Base-by-base conservation (phyloP, 2,329 filamentous ascomycete genomes). In the Zalaria sp. region DNA sequence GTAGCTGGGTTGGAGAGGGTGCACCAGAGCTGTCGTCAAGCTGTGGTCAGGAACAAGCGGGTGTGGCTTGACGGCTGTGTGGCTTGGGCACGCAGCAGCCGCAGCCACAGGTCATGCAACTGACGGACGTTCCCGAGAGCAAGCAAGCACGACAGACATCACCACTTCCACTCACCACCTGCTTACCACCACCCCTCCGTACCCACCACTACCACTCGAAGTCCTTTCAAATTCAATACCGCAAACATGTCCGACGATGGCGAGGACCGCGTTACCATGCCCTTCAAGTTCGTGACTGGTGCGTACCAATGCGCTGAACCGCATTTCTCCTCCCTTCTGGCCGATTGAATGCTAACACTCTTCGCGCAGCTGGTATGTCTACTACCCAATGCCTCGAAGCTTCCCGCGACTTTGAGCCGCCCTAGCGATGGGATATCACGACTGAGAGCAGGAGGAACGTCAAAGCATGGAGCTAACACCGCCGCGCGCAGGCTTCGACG, bases 261-360 rank as follows among this genome's bases (percentile, higher is more conserved):
- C 18, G 84, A 84, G 62, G 81, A 85, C 60, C 73, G 78, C 62
- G 83, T 93, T 67, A 95, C 88, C 71, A 98, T 95, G 81, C 93
- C 93, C 69, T 98, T 98, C 83, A 98, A 98, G 83, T 96, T 96
- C 73, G 91, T 96, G 62, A 96, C 89, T 72, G 89, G 88, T 94
- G 77, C 67, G 85, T 66, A 35, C 38, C 26, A 28, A 42, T 45
- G 37, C 40, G 60, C 59, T 59, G 18, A 59, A 49, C 53, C 48
- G 50, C 51, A 52, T 52, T 51, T 51, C 52, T 43, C 42, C 32
- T 40, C 42, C 41, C 47, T 44, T 47, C 49, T 53, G 44, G 56
- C 50, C 44, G 36, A 40, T 44, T 38, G 38, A 8, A 34, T 5
- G 41, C 46, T 48, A 37, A 47, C 40, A 25, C 31, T 11, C 31